Base-by-base conservation (phyloP, 768 basidiomycete species). In the Exidia glandulosa region DNA sequence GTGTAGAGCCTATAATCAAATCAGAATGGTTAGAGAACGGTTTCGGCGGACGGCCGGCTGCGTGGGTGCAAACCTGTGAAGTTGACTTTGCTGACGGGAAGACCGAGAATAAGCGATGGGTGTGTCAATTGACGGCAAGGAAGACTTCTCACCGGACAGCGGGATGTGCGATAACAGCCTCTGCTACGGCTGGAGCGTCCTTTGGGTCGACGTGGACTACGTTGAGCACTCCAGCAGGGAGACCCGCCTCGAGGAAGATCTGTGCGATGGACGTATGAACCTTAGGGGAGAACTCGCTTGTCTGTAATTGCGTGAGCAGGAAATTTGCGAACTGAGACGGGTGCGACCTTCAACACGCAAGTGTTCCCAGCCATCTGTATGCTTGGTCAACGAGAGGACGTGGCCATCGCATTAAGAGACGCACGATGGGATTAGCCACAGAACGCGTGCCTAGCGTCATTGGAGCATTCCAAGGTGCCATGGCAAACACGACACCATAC, bases 201-300 rank as follows among this genome's bases (percentile, higher is more conserved):
- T 63, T 33, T 0, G 69, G 64, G 1, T 60, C 59, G 61, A 70
- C 63, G 36, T 73, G 70, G 2, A 74, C 33, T 59, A 74, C 64
- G 57, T 74, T 70, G 12, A 77, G 62, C 2, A 70, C 73, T 5
- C 71, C 73, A 5, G 63, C 61, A 2, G 76, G 76, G 1, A 77
- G 66, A 3, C 74, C 74, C 0, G 74, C 73, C 30, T 73, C 73
- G 31, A 63, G 60, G 63, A 76, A 70, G 27, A 75, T 59, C 25
- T 73, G 64, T 14, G 70, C 72, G 9, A 74, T 63, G 31, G 68
- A 62, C 31, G 63, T 59, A 55, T 73, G 72, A 1, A 68, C 60
- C 25, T 67, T 65, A 2, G 75, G 75, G 14, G 68, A 66, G 47
- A 68, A 62, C 27, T 69, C 68, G 27, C 68, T 69, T 9, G 73